Evolutionary conservation across 1,284 basidiomycete species (phyloP).

Genomic region (Moniliella sp.): DNA sequence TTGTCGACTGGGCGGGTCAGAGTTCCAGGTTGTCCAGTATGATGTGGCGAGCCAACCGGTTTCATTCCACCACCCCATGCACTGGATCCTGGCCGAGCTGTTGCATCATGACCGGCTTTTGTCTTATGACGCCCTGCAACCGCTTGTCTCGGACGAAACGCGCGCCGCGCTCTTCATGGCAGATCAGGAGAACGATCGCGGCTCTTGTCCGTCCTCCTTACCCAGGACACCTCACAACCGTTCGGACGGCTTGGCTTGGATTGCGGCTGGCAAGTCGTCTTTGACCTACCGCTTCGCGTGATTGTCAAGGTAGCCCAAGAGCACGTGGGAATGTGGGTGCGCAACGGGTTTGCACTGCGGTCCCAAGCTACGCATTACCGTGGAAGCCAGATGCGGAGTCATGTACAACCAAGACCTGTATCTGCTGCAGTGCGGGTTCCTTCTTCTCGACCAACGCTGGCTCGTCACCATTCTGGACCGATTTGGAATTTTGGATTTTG

Average conservation of each 20-base stretch:
- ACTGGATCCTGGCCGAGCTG: constrained; percentile 75
- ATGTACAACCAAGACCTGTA: constrained; percentile 77
- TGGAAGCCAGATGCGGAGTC: constrained; percentile 70
- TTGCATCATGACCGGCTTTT: constrained; percentile 41
- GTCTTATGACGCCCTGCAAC: neutral
- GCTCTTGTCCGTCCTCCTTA: constrained; percentile 41
- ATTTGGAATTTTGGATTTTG: constrained; percentile 48
- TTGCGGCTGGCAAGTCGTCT: constrained; percentile 44
- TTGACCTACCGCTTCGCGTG: constrained; percentile 26
- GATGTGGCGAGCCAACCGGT: constrained; percentile 17
- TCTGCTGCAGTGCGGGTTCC: constrained; percentile 55
- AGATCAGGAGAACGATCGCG: too few species aligned
- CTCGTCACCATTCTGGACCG: constrained; percentile 71
- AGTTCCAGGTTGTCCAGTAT: constrained; percentile 41
- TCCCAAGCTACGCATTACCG: constrained; percentile 91
- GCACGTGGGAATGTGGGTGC: constrained; percentile 85
- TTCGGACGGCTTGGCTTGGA: constrained; percentile 95
- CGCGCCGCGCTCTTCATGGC: constrained; percentile 2
- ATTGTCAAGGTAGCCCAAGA: constrained; percentile 58
- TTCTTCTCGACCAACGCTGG: constrained; percentile 64
- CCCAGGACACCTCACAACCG: constrained; percentile 81
- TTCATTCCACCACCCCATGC: constrained; percentile 81
- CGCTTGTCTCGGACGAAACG: too few species aligned
- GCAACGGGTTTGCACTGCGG: constrained; percentile 84
- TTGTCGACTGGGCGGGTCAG: neutral